Evolutionary conservation across 73 alveolate genomes (phyloP).

Genomic region (Paramecium tetraurelia): DNA sequence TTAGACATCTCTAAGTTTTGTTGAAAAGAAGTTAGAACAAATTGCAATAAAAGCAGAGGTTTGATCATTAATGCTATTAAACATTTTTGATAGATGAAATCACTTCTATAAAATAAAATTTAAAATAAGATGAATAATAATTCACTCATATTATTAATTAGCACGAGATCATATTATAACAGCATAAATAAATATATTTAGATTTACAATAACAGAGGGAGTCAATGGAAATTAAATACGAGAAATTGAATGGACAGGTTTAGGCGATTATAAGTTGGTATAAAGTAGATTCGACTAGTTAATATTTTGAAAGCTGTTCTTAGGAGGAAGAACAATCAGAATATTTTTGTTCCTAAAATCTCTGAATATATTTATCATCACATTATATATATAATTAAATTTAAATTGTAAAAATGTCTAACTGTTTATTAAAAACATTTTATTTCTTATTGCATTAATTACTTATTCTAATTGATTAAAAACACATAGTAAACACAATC

Average conservation of each 20-base stretch:
- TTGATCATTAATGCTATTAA: not conserved
- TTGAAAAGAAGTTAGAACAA: not conserved
- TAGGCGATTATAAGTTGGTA: not conserved
- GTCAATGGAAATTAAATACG: not conserved
- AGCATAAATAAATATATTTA: not conserved
- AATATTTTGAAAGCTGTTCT: not conserved
- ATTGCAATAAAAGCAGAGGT: not conserved
- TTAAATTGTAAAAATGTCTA: not conserved
- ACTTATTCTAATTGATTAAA: not conserved
- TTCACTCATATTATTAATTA: not conserved
- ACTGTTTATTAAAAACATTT: not conserved
- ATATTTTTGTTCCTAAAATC: not conserved
- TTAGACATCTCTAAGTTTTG: not conserved
- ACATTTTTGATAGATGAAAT: not conserved
- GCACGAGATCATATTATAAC: not conserved
- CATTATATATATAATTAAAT: not conserved
- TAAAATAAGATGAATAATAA: not conserved
- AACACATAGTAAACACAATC: no score
- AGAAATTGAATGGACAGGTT: not conserved
- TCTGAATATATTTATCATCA: not conserved
- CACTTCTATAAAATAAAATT: not conserved
- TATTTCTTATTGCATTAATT: not conserved
- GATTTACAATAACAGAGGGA: not conserved
- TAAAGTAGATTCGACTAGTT: not conserved
- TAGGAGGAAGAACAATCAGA: not conserved